Evolutionary conservation across 768 basidiomycete species (phyloP).

Genomic region (Trametes villosa): DNA sequence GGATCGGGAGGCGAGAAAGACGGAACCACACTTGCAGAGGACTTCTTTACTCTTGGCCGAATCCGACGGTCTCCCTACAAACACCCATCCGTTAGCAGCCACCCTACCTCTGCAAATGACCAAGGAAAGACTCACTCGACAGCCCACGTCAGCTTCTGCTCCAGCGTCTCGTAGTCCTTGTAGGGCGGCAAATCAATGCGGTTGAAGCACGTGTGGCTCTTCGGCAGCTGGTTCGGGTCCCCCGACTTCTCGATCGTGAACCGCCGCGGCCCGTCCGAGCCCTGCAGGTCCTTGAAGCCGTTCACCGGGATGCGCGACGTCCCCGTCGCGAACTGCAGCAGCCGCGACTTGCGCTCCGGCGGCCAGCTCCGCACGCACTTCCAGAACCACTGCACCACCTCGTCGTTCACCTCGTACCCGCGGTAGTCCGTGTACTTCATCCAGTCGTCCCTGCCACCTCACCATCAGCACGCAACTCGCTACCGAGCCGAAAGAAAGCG

Average conservation of each 20-base stretch:
- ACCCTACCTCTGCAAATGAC: background rate
- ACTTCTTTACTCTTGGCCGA: conserved; percentile 80
- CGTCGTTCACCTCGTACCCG: conserved; percentile 93
- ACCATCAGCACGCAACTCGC: conserved; percentile 8
- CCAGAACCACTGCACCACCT: conserved; percentile 99
- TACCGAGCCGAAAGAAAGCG: background rate
- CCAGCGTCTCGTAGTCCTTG: conserved; percentile 91
- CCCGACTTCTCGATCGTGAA: conserved; percentile 99
- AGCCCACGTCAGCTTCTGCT: conserved; percentile 93
- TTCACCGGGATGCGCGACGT: conserved; percentile 98
- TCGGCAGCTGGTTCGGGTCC: conserved; percentile 94
- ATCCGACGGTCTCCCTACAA: conserved; percentile 86
- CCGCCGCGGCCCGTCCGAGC: conserved; percentile 93
- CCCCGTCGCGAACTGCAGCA: conserved; percentile 96
- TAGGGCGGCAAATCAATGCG: conserved; percentile 97
- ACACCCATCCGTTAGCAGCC: conserved; percentile 15
- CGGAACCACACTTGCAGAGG: background rate
- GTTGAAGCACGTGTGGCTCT: conserved; percentile 97
- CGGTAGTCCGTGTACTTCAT: conserved; percentile 99
- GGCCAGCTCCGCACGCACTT: conserved; percentile 98
- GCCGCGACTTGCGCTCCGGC: conserved; percentile 94
- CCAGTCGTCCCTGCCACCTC: conserved; percentile 84
- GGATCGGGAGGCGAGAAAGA: background rate
- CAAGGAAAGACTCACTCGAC: conserved; percentile 72
- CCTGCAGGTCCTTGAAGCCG: conserved; percentile 98